Evolutionary conservation across 345 rosid genomes (phyloP), one percentile per base, ranked within the genome.

Genomic region (Rhodomyrtus tomentosa): DNA sequence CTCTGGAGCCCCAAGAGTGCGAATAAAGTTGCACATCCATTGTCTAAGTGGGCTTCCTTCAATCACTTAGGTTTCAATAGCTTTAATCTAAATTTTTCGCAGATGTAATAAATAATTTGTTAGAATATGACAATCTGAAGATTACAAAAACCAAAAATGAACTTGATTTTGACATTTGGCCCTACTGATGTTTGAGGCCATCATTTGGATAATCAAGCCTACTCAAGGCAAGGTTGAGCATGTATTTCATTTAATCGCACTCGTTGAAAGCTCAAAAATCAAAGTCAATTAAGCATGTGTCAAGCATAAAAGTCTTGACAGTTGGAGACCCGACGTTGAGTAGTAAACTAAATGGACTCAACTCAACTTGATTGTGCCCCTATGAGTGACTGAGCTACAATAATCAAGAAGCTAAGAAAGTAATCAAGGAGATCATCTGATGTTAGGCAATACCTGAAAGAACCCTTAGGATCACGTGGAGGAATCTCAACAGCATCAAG

Each of bases 381-480:
- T 62, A 18, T 7, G 42, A 32, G 7, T 62, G 74, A 62, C 42
- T 59, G 38, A 29, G 73, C 18, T 27, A 14, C 73, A 59, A 59
- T 29, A 59, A 59, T 27, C 73, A 29, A 15, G 73, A 27, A 59
- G 73, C 21, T 32, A 32, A 62, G 24, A 62, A 62, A 62, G 42
- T 62, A 32, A 62, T 32, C 74, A 62, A 32, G 42, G 42, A 62
- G 11, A 62, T 16, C 42, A 32, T 32, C 32, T 62, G 24, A 32
- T 32, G 74, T 32, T 62, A n/a, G n/a, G n/a, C n/a, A n/a, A n/a
- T n/a, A 95, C 99, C 99, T 95, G 84, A 97, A 94, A 86, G 96
- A 98, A 87, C 96, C 99, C n/a, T 95, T 92, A 52, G 98, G 99
- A 91, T 97, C 99, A 83, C 96, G 93, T 55, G 74, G 89, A 83